These are phyloP conservation scores for Chenopodium album DNA, from an alignment of 148 eudicot genomes.

Conservation along the genomic window DNA sequence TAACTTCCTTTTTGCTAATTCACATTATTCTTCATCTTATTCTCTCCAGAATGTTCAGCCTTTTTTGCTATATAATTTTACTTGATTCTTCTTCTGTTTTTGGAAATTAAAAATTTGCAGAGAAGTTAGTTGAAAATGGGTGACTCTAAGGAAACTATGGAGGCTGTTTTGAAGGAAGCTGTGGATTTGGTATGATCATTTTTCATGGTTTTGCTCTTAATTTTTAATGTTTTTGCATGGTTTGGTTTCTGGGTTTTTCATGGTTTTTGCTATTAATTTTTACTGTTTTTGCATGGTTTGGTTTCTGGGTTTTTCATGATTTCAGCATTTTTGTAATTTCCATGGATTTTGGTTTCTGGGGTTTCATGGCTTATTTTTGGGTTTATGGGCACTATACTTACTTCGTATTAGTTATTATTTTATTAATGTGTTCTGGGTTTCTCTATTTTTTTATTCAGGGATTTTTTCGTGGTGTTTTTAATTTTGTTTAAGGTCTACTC, in stretches of 20 bases:
- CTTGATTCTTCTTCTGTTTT: not conserved
- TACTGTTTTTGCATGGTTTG: not conserved
- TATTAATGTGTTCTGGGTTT: not conserved
- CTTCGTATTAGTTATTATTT: not conserved
- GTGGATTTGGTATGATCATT: slow-evolving; percentile 30
- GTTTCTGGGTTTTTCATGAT: not conserved
- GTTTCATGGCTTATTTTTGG: not conserved
- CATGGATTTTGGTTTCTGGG: too few species aligned
- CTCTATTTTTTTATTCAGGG: not conserved
- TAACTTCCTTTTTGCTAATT: not conserved
- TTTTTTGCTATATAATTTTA: not conserved
- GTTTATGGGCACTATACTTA: not conserved
- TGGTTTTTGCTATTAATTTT: not conserved
- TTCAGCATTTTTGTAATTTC: too few species aligned
- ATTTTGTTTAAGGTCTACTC: not conserved
- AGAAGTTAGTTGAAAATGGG: slow-evolving; percentile 3
- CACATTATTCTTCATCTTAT: too few species aligned
- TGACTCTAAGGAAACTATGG: slow-evolving; percentile 31
- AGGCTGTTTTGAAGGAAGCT: slow-evolving; percentile 35
- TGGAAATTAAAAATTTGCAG: not conserved
- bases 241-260: too few species aligned
- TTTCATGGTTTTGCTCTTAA: not conserved
- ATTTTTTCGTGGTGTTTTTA: not conserved
- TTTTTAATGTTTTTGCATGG: too few species aligned
- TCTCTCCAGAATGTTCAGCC: slow-evolving; percentile 16